A percentile compares a stretch with the other conserved stretches of the same genome.
phyloP scores from a whole-genome alignment of 2,329 filamentous ascomycete species.

The Sclerotinia nivalis region DNA sequence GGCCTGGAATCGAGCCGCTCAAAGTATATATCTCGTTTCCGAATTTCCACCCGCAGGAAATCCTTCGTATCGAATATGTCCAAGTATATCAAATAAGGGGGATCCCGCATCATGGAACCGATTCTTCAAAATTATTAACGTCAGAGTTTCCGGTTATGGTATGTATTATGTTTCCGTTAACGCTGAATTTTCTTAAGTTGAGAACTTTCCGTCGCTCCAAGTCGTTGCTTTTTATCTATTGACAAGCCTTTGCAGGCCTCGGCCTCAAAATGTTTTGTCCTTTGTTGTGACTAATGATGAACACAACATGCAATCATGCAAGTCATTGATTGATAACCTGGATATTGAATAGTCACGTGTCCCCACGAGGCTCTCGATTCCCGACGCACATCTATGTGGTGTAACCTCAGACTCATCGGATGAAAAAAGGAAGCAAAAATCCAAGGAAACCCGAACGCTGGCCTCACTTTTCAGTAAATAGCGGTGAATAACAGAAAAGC shows the following conservation, averaged over 20 bases:
- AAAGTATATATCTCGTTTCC: background rate
- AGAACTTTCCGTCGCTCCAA: background rate
- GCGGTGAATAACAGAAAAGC: slow-evolving; percentile 32
- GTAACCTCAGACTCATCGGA: slow-evolving; percentile 27
- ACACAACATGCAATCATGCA: slow-evolving; percentile 17
- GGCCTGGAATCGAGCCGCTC: background rate
- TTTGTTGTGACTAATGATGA: slow-evolving; percentile 5
- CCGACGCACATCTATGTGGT: slow-evolving; percentile 24
- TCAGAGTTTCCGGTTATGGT: background rate
- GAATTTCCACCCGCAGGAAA: background rate
- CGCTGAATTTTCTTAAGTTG: background rate
- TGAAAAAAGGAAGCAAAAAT: slow-evolving; percentile 7
- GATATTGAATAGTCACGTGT: slow-evolving; percentile 10
- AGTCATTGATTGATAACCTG: slow-evolving; percentile 19
- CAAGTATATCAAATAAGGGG: background rate
- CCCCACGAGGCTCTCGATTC: slow-evolving; percentile 3
- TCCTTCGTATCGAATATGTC: background rate
- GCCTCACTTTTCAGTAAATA: slow-evolving; percentile 28
- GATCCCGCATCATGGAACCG: background rate
- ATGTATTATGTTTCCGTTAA: background rate
- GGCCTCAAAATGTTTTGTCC: background rate
- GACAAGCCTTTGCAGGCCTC: background rate
- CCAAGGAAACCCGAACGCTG: slow-evolving; percentile 7
- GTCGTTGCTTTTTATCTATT: background rate
- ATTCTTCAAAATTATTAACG: background rate